Base-by-base conservation (phyloP, 768 basidiomycete genomes). In the Lactarius hengduanensis region DNA sequence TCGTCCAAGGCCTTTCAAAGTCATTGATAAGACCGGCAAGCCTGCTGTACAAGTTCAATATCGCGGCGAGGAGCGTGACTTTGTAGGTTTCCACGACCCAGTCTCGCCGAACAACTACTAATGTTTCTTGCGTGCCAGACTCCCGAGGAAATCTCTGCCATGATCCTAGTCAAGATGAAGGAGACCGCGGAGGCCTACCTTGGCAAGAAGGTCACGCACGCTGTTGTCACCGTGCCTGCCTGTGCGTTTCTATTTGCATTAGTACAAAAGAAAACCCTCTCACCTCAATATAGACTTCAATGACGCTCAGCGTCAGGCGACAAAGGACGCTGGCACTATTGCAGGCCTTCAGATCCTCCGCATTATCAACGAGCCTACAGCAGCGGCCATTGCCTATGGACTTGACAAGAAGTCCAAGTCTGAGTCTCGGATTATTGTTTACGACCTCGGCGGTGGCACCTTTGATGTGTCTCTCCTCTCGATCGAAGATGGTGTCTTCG, bases 101-200 rank as follows among this genome's bases (percentile, higher is more conserved):
- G 0, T 13, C 43, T 56, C n/a, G 15, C 45, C 8, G 50, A 20
- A 45, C 50, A 26, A n/a, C 18, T 38, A 2, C 18, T 22, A 20
- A 63, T 20, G 26, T 10, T 62, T 32, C 11, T 30, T 38, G 57
- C 50, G 26, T 66, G n/a, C 20, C 55, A 94, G 93, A 88, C 92
- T 0, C 91, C 95, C 8, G 95, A 96, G 77, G 94, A 97, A 80
- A 87, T 98, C 72, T 91, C 88, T 53, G 95, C 96, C 65, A 98
- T 98, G 96, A 84, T 98, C 73, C 82, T 98, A 63, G 81, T 78
- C 67, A 98, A 98, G 84, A 98, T 98, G 96, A 98, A 97, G 85
- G 96, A 98, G 82, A 98, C 94, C 32, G 96, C 96, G 64, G 96
- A 98, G 83, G 91, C 95, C 20, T 98, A 96, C 80, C 91, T 98